Conservation (phyloP, 805 yeast species). For the Candida dendrica region DNA sequence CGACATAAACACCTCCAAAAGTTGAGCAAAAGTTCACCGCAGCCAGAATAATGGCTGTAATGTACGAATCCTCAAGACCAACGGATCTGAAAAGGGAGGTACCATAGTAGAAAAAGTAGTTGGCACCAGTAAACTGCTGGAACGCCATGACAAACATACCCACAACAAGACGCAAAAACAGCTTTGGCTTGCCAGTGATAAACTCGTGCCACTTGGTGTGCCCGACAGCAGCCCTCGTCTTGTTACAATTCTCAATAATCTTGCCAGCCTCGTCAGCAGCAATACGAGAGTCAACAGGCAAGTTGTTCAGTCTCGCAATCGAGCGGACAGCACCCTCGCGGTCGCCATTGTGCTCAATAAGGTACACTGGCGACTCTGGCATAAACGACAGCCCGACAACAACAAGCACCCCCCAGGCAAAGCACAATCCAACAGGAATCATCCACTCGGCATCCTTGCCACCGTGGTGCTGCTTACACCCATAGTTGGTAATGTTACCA, state of each 20-base stretch:
- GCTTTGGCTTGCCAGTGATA: slow-evolving; percentile 54
- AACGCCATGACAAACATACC: slow-evolving; percentile 55
- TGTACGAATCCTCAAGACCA: slow-evolving; percentile 48
- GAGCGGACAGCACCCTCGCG: slow-evolving; percentile 48
- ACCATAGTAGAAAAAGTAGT: slow-evolving; percentile 62
- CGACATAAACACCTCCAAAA: slow-evolving; percentile 41
- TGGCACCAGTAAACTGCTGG: slow-evolving; percentile 59
- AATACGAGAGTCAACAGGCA: slow-evolving; percentile 35
- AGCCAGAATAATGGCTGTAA: slow-evolving; percentile 55
- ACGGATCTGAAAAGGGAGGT: slow-evolving; percentile 55
- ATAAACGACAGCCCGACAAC: slow-evolving; percentile 44
- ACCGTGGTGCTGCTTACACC: slow-evolving; percentile 32
- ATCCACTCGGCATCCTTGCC: slow-evolving; percentile 61
- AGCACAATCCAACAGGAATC: slow-evolving; percentile 50
- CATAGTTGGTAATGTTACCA: slow-evolving; percentile 63
- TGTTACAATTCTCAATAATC: slow-evolving; percentile 36
- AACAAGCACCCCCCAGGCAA: slow-evolving; percentile 29
- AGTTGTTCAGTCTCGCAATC: slow-evolving; percentile 46
- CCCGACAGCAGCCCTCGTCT: slow-evolving; percentile 44
- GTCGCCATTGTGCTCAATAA: slow-evolving; percentile 36
- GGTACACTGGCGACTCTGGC: slow-evolving; percentile 67
- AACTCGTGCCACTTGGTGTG: slow-evolving; percentile 51
- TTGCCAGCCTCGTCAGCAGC: slow-evolving; percentile 43
- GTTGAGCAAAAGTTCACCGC: slow-evolving; percentile 51
- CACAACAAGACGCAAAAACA: slow-evolving; percentile 39